Conservation (phyloP, 2,329 filamentous ascomycete genomes). For the Aspergillus hortae region DNA sequence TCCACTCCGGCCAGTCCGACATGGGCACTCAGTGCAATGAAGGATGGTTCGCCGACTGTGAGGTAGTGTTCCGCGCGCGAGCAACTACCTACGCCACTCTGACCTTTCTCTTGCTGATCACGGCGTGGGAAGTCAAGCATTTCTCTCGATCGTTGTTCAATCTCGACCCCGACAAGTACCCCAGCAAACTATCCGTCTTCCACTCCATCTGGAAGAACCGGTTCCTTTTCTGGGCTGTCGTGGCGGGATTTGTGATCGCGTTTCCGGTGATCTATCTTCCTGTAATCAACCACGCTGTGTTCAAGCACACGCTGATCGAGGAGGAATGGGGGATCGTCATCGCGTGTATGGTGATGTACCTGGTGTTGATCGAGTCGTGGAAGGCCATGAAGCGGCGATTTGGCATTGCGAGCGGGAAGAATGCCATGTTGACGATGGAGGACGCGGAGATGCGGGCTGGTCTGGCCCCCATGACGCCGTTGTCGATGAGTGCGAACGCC, state of each 20-base stretch:
- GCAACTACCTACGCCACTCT: constrained; percentile 71
- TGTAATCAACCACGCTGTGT: constrained; percentile 60
- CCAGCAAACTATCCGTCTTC: constrained; percentile 62
- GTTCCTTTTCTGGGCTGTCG: constrained; percentile 65
- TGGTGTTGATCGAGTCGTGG: constrained; percentile 61
- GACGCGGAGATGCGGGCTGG: constrained; percentile 33
- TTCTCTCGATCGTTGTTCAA: constrained; percentile 71
- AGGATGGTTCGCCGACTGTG: constrained; percentile 46
- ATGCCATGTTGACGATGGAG: constrained; percentile 25
- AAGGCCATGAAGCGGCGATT: constrained; percentile 59
- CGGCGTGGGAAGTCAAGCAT: constrained; percentile 75
- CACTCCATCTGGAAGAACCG: constrained; percentile 65
- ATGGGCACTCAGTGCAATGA: constrained; percentile 56
- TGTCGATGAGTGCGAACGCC: constrained; percentile 25
- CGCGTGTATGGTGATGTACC: constrained; percentile 56
- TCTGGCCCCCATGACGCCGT: constrained; percentile 13
- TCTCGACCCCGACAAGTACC: constrained; percentile 51
- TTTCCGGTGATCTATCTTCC: constrained; percentile 65
- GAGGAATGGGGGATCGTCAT: constrained; percentile 71
- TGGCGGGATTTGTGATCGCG: constrained; percentile 52
- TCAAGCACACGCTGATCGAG: constrained; percentile 61
- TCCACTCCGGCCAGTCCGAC: constrained; percentile 40
- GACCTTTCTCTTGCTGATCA: constrained; percentile 70
- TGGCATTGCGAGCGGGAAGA: constrained; percentile 32
- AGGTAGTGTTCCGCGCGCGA: constrained; percentile 62